These are phyloP conservation scores for Wilcoxina mikolae DNA, from an alignment of 495 filamentous ascomycete genomes.

Conservation along the genomic window DNA sequence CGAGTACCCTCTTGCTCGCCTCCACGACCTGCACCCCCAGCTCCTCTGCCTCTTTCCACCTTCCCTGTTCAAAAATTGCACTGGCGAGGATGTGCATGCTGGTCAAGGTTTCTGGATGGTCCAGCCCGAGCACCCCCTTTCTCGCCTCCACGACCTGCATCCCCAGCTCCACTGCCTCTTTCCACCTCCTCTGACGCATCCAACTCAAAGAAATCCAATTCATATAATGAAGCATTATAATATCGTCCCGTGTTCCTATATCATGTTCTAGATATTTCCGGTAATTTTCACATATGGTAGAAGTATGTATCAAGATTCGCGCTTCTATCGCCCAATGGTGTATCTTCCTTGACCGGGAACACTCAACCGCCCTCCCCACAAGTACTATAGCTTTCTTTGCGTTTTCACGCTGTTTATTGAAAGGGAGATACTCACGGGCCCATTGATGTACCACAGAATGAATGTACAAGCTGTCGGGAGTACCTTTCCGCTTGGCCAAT, in stretches of 20 bases:
- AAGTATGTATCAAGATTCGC: background rate
- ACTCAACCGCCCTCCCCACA: background rate
- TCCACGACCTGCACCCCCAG: too few relatives aligned
- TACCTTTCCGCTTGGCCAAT: background rate
- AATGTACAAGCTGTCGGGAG: constrained; percentile 1
- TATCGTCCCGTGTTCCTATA: background rate
- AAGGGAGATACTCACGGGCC: background rate
- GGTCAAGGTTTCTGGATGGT: background rate
- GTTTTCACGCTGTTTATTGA: background rate
- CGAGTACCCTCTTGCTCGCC: too few relatives aligned
- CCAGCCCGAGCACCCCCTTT: too few relatives aligned
- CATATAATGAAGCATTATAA: background rate
- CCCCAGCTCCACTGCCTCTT: background rate
- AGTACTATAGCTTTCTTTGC: background rate
- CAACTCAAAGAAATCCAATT: background rate
- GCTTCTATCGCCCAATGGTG: background rate
- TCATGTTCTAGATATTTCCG: background rate
- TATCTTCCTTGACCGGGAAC: background rate
- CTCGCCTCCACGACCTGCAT: too few relatives aligned
- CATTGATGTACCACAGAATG: constrained; percentile 5
- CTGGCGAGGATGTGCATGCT: background rate
- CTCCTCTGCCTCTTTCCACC: too few relatives aligned
- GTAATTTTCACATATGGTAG: background rate
- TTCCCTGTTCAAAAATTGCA: too few relatives aligned
- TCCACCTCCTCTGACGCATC: background rate